Evolutionary conservation across 345 rosid genomes (phyloP).

Genomic region (Noccaea bulbosa): DNA sequence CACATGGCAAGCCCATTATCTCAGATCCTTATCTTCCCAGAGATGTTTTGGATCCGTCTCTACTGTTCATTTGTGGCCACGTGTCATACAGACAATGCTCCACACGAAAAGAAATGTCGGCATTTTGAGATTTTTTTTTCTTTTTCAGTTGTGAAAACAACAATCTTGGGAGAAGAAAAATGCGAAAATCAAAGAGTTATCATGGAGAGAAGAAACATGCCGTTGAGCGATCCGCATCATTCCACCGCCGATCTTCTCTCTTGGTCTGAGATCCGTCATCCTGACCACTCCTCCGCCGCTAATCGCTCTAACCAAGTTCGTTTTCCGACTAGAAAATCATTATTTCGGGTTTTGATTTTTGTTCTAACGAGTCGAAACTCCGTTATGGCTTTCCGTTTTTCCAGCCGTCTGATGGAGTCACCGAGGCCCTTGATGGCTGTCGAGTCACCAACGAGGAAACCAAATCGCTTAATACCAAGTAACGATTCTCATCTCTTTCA

Average conservation of each 20-base stretch:
- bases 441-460: slow-evolving; percentile 68
- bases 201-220: slow-evolving; percentile 70
- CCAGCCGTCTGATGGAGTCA: slow-evolving; percentile 72
- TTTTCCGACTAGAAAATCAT: slow-evolving; percentile 15
- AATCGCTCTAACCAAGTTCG: slow-evolving; percentile 46
- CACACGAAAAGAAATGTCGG: too few relatives aligned
- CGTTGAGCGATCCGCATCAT: slow-evolving; percentile 74
- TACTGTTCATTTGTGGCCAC: too few relatives aligned
- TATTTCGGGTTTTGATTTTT: neutral
- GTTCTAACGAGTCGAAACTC: neutral
- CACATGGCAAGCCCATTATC: too few relatives aligned
- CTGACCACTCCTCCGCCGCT: slow-evolving; percentile 43
- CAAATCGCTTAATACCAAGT: slow-evolving; percentile 64
- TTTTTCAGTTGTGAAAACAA: too few relatives aligned
- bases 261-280: slow-evolving; percentile 68
- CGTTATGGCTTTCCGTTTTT: neutral
- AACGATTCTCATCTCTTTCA: slow-evolving; percentile 39
- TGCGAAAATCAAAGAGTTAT: neutral
- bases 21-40: too few relatives aligned
- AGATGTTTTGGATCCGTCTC: too few relatives aligned
- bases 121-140: too few relatives aligned
- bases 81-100: too few relatives aligned
- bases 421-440: slow-evolving; percentile 66
- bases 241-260: slow-evolving; percentile 89
- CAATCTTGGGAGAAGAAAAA: neutral